Evolutionary conservation across 208 protist species (phyloP).

Genomic region (Entamoeba nuttalli): DNA sequence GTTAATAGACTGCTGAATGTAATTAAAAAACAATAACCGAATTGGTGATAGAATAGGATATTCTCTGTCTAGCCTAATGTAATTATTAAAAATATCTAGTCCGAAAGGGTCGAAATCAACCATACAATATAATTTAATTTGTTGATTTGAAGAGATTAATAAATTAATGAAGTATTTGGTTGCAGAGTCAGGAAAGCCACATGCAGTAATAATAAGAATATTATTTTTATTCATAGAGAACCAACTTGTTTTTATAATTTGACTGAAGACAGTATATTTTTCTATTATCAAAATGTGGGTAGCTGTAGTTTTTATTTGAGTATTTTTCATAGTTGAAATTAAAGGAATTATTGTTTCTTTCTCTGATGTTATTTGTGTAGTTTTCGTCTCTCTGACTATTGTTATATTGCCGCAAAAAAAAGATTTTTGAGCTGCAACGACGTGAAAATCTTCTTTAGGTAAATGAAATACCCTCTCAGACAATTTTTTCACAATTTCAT

Average conservation of each 20-base stretch:
- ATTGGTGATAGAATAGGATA: too few species aligned
- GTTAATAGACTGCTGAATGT: too few species aligned
- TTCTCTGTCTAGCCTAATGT: not conserved
- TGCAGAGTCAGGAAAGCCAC: not conserved
- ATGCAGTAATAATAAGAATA: not conserved
- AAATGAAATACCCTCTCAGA: not conserved
- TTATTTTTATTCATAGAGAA: not conserved
- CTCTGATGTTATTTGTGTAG: not conserved
- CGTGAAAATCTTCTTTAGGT: not conserved
- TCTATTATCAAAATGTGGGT: not conserved
- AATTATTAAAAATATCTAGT: not conserved
- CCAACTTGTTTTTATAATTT: not conserved
- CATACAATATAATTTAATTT: not conserved
- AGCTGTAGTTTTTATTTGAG: too few species aligned
- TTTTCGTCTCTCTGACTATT: not conserved
- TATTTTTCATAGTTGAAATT: too few species aligned
- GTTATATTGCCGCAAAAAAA: not conserved
- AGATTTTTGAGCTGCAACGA: not conserved
- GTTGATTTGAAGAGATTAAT: not conserved
- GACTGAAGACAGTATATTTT: not conserved
- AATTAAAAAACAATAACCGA: too few species aligned
- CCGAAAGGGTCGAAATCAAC: not conserved
- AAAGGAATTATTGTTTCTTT: too few species aligned
- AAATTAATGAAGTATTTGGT: not conserved
- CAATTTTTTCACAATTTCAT: not conserved